Conservation (phyloP, 177 flowering plant genomes). For the Vitis hybrid region DNA sequence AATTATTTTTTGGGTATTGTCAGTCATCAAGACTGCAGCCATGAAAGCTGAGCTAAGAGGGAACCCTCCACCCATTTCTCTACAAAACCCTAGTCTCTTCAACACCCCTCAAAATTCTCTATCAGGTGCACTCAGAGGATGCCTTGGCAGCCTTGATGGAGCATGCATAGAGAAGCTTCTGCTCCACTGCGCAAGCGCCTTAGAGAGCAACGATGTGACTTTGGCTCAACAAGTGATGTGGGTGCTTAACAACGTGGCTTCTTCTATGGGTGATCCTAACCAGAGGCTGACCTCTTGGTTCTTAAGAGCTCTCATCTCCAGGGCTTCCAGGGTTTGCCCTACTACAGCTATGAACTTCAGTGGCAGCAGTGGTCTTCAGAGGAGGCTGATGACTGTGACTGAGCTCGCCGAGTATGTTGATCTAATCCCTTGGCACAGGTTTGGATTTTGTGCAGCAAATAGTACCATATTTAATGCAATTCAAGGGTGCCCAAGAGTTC, state of each 20-base stretch:
- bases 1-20: not conserved
- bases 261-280: conserved; percentile 67
- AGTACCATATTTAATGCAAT: conserved; percentile 58
- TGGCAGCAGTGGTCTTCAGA: conserved; percentile 21
- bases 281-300: conserved; percentile 76
- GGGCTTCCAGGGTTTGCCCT: conserved; percentile 62
- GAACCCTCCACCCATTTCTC: conserved; percentile 29
- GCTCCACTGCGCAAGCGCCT: conserved; percentile 74
- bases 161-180: conserved; percentile 82
- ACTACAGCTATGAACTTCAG: conserved; percentile 31
- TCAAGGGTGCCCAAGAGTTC: conserved; percentile 51
- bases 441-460: conserved; percentile 81
- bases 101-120: conserved; percentile 34
- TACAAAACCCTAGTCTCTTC: conserved; percentile 40
- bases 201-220: conserved; percentile 68
- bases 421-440: conserved; percentile 80
- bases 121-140: conserved; percentile 51
- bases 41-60: conserved; percentile 56
- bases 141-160: conserved; percentile 72
- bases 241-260: conserved; percentile 86
- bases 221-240: conserved; percentile 90
- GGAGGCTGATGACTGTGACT: conserved; percentile 54
- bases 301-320: conserved; percentile 61
- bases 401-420: conserved; percentile 80
- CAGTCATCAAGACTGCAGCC: not conserved